Evolutionary conservation across 345 rosid species (phyloP).

Genomic region (Passiflora organensis): DNA sequence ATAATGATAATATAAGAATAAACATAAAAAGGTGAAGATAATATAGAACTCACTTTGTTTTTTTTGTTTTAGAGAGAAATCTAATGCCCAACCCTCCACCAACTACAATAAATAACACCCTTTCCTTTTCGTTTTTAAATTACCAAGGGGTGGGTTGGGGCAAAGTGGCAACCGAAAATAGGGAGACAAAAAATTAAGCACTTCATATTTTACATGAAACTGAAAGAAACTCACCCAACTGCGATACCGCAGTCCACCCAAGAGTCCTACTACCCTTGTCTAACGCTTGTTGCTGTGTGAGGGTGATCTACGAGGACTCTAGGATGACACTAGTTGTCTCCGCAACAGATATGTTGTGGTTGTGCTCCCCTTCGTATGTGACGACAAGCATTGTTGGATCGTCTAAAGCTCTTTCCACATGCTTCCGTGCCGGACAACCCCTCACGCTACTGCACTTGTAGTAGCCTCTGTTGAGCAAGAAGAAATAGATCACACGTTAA

Average conservation of each 20-base stretch:
- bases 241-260: background rate
- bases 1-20: slow-evolving; percentile 5
- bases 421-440: slow-evolving; percentile 28
- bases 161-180: background rate
- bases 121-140: background rate
- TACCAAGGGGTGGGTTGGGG: no score
- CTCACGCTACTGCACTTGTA: slow-evolving; percentile 31
- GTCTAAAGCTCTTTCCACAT: slow-evolving; percentile 24
- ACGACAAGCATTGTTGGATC: slow-evolving; percentile 25
- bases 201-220: slow-evolving; percentile 23
- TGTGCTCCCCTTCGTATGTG: slow-evolving; percentile 26
- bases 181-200: no score
- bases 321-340: slow-evolving; percentile 65
- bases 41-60: slow-evolving; percentile 1
- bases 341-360: slow-evolving; percentile 43
- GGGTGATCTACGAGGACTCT: slow-evolving; percentile 62
- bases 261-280: background rate
- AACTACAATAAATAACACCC: no score
- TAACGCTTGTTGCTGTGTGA: background rate
- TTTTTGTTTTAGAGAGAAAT: slow-evolving; percentile 12
- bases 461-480: slow-evolving; percentile 16
- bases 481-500: no score
- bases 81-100: slow-evolving; percentile 46
- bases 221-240: slow-evolving; percentile 25
- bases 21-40: background rate